Evolutionary conservation across 345 rosid genomes (phyloP), one percentile per base, ranked within the genome.

Genomic region (Lepidium didymum): DNA sequence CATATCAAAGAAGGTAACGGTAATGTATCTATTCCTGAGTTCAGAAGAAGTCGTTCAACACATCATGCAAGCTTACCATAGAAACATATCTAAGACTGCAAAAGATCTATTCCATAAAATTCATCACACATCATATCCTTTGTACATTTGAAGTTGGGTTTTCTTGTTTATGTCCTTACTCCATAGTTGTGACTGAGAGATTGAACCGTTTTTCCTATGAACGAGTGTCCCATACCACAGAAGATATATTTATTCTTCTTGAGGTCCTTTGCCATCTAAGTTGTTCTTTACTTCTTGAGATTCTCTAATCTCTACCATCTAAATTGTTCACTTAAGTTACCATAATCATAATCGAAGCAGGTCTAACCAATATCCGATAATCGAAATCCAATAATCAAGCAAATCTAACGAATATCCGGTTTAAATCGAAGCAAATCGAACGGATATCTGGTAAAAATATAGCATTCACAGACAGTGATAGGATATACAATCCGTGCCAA

Each of bases 31-130:
- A 52, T 74, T 77, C 80, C 82, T 13, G 93, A 85, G 62, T 78
- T 86, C 55, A 82, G 87, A 63, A 81, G 96, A 78, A 90, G 88
- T 61, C 81, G 84, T 56, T 90, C 90, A n/a, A 81, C 86, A 19
- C 85, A 92, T 62, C 88, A 87, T 0, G 87, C 87, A 51, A 87
- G 85, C 72, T 82, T 78, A 56, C 81, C 89, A 40, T 84, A 80
- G 81, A 69, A 61, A 50, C 18, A 23, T 38, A 45, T 55, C 19
- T 52, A 55, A 37, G n/a, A 14, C 41, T 15, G 58, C 38, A 57
- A 45, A 44, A 68, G 11, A 40, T 9, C 4, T 56, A 10, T 65
- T 18, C 50, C 25, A 65, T 33, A 33, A 3, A 18, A 40, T 56
- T 45, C 65, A 41, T 65, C 10, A 19, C 11, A 36, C 13, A 15